Conservation (phyloP, 2,329 filamentous ascomycete species). For the Nemania diffusa region DNA sequence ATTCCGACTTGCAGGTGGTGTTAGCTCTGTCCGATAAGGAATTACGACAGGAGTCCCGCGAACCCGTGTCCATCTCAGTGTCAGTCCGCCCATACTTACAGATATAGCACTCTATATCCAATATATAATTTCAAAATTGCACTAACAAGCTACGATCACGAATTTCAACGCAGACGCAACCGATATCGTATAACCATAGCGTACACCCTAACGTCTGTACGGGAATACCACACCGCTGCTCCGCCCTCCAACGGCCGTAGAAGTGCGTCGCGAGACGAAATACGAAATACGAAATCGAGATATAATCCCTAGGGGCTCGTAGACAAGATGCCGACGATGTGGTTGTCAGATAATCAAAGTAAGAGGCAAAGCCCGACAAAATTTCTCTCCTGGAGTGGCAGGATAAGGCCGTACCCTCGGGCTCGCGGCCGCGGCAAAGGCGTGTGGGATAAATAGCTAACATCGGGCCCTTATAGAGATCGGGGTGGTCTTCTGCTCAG, state of each 20-base stretch:
- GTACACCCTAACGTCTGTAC: not conserved
- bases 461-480: conserved; percentile 71
- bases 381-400: not conserved
- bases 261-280: conserved; percentile 13
- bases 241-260: not conserved
- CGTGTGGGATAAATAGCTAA: conserved; percentile 12
- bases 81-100: not conserved
- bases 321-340: conserved; percentile 83
- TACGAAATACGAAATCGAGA: conserved; percentile 5
- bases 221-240: not conserved
- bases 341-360: conserved; percentile 97
- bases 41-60: conserved; percentile 25
- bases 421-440: not conserved
- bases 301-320: conserved; percentile 38
- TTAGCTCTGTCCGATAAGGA: conserved; percentile 16
- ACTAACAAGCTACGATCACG: not conserved
- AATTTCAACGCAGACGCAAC: not conserved
- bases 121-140: conserved; percentile 3
- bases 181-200: not conserved
- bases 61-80: conserved; percentile 30
- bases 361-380: conserved; percentile 53
- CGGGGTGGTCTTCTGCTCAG: conserved; percentile 96
- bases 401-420: not conserved
- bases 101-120: not conserved
- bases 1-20: not conserved